Conservation (phyloP, 2,329 filamentous ascomycete species). For the Septoria linicola region DNA sequence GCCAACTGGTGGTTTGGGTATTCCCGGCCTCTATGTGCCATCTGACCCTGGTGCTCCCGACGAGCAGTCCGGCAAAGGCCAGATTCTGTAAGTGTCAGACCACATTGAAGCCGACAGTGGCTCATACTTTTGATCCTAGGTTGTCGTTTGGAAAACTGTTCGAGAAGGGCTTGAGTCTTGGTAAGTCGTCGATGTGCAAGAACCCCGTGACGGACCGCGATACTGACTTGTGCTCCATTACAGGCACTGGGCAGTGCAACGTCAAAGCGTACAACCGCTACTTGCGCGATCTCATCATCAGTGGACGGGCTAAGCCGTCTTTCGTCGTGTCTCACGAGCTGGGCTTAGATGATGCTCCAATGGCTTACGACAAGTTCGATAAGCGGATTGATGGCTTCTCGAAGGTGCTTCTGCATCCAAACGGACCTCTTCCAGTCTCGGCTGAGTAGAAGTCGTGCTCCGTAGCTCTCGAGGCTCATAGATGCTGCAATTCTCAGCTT, state of each 20-base stretch:
- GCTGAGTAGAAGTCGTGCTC: too few relatives aligned
- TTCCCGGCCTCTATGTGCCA: constrained; percentile 40
- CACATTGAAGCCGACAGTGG: background rate
- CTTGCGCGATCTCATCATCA: constrained; percentile 63
- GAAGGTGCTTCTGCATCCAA: constrained; percentile 67
- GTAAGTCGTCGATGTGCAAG: background rate
- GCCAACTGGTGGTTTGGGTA: constrained; percentile 56
- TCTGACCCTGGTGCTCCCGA: constrained; percentile 64
- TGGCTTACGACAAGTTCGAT: constrained; percentile 58
- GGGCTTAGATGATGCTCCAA: constrained; percentile 59
- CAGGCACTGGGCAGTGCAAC: constrained; percentile 61
- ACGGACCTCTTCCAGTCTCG: constrained; percentile 45
- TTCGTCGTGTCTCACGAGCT: constrained; percentile 68
- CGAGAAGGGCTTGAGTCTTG: constrained; percentile 63
- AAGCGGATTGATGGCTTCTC: constrained; percentile 65
- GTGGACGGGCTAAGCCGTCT: constrained; percentile 63
- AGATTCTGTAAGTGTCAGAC: constrained; percentile 48
- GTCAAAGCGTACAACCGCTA: constrained; percentile 68
- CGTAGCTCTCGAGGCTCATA: too few relatives aligned
- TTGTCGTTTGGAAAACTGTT: constrained; percentile 46
- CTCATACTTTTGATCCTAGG: background rate
- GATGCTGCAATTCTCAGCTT: background rate
- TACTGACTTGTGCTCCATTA: background rate
- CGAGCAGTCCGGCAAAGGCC: constrained; percentile 59
- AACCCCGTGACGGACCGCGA: too few relatives aligned